phyloP scores from a whole-genome alignment of 345 rosid genomes.

The Syzygium aqueum region DNA sequence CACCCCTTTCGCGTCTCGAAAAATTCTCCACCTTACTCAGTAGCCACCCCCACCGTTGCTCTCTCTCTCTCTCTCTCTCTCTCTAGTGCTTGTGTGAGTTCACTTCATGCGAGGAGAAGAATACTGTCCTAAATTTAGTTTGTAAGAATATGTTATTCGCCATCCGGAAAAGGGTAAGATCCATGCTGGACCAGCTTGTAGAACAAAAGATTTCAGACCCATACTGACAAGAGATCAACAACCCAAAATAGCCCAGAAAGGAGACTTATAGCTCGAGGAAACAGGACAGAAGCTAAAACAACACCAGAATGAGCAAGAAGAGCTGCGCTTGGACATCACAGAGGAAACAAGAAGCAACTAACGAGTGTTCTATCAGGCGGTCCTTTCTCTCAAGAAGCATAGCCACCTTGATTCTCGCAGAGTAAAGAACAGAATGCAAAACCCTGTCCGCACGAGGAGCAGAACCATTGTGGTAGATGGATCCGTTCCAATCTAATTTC shows the following conservation, averaged over 20 bases:
- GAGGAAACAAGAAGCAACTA: not conserved
- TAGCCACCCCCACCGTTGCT: not conserved
- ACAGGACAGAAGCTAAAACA: not conserved
- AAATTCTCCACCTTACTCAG: not conserved
- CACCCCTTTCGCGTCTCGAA: not conserved
- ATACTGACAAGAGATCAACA: not conserved
- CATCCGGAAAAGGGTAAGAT: not conserved
- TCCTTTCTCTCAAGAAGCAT: not conserved
- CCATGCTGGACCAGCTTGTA: not conserved
- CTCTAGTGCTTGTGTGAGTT: not conserved
- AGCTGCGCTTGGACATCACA: not conserved
- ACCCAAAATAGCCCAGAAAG: not conserved
- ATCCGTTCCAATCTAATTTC: not conserved
- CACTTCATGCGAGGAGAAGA: not conserved
- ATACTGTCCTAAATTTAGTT: not conserved
- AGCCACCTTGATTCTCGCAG: not conserved
- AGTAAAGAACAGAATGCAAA: not conserved
- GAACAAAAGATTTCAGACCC: not conserved
- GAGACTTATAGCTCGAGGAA: not conserved
- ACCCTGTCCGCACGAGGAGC: accelerated
- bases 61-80: not conserved
- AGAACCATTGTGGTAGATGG: not conserved
- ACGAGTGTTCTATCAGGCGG: not conserved
- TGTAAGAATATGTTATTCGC: not conserved
- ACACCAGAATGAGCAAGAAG: not conserved